phyloP scores from a whole-genome alignment of 108 stramenopile species.

The Nannochloropsis gaditana region DNA sequence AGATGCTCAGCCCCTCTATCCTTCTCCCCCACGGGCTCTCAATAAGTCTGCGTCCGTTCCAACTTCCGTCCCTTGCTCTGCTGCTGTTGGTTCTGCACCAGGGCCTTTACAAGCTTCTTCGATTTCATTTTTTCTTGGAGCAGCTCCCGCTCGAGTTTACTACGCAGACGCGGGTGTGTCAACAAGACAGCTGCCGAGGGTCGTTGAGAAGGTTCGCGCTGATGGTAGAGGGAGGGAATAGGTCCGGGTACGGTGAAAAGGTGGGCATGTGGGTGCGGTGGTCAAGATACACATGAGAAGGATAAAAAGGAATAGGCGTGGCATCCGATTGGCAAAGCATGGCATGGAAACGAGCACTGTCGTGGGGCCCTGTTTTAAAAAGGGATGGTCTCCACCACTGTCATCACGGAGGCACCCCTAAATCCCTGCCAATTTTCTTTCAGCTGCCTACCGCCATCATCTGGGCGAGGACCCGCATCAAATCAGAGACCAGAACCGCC shows the following conservation, averaged over 20 bases:
- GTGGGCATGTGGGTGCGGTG: background rate
- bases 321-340: too few species aligned
- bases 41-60: background rate
- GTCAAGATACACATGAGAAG: background rate
- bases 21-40: background rate
- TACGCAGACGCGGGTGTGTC: conserved; percentile 15
- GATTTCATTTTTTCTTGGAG: conserved; percentile 1
- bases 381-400: too few species aligned
- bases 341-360: too few species aligned
- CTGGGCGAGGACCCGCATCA: background rate
- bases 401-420: too few species aligned
- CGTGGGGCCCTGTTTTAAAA: too few species aligned
- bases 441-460: background rate
- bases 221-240: background rate
- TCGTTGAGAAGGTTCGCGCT: background rate
- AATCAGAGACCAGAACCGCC: background rate
- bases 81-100: background rate
- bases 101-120: background rate
- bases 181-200: background rate
- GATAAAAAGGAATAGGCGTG: too few species aligned
- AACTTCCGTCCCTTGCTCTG: background rate
- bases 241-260: background rate
- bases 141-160: background rate
- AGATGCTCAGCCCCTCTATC: background rate
- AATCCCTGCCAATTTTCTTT: background rate